Conservation (phyloP, 1,139 yeast species). For the Yamadazyma friedrichii region DNA sequence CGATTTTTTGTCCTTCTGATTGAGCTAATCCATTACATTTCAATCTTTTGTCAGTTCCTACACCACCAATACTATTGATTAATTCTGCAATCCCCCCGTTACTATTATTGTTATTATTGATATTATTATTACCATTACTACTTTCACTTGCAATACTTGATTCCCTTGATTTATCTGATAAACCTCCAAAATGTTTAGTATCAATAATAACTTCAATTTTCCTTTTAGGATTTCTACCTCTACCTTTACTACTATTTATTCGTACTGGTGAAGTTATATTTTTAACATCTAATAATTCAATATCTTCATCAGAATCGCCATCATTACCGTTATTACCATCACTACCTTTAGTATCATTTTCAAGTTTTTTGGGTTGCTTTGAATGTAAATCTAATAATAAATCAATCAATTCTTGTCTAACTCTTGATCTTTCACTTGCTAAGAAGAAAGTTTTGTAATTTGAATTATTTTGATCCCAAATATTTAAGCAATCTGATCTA, state of each 20-base stretch:
- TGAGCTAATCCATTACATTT: too few relatives aligned
- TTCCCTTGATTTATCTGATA: too few relatives aligned
- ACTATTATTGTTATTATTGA: too few relatives aligned
- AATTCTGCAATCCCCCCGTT: too few relatives aligned
- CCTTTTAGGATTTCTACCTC: conserved; percentile 4
- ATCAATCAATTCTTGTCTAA: conserved; percentile 31
- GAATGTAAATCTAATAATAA: conserved; percentile 26
- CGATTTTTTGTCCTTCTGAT: too few relatives aligned
- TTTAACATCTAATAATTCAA: conserved; percentile 21
- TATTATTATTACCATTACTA: too few relatives aligned
- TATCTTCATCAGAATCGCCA: conserved; percentile 21
- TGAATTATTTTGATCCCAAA: conserved; percentile 41
- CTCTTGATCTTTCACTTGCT: conserved; percentile 32
- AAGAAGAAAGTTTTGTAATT: conserved; percentile 23
- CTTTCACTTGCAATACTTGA: too few relatives aligned
- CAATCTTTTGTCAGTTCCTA: too few relatives aligned
- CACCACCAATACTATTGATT: too few relatives aligned
- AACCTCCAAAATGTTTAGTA: background rate
- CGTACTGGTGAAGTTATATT: conserved; percentile 2
- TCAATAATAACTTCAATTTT: conserved; percentile 6
- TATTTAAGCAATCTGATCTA: conserved; percentile 46
- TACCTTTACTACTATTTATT: background rate
- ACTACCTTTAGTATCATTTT: background rate
- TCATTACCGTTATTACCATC: conserved; percentile 1
- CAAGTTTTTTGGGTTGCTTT: conserved; percentile 1